These are phyloP conservation scores for Butyriboletus appendiculatus DNA, from an alignment of 1,284 basidiomycete genomes.

Conservation along the genomic window DNA sequence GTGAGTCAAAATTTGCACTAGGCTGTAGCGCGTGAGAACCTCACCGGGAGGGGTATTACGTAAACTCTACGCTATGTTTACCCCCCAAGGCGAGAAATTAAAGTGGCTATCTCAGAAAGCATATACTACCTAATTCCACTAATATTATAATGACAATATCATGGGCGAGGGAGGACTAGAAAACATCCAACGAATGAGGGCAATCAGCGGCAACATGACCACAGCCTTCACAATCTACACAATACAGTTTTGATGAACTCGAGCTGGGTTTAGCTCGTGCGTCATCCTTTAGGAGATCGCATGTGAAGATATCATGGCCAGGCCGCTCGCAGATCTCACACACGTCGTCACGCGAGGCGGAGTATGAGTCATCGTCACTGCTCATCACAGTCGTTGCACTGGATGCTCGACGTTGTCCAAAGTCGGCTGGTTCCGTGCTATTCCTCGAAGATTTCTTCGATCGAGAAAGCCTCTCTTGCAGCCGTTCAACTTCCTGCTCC, in stretches of 20 bases:
- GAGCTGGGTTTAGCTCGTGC: constrained; percentile 8
- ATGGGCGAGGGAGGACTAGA: constrained; percentile 41
- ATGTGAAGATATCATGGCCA: constrained; percentile 83
- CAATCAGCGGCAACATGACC: constrained; percentile 73
- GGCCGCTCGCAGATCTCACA: constrained; percentile 85
- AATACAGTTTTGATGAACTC: constrained; percentile 48
- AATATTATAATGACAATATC: constrained; percentile 6
- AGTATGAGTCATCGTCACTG: constrained; percentile 20
- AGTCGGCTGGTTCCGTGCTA: constrained; percentile 41
- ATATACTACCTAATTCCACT: constrained; percentile 23
- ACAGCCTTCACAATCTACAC: constrained; percentile 75
- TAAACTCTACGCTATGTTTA: constrained; percentile 9
- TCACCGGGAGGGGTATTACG: constrained; percentile 12
- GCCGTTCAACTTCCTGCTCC: constrained; percentile 78
- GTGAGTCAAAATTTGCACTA: constrained; percentile 20
- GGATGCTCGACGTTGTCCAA: constrained; percentile 29
- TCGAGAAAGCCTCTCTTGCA: constrained; percentile 67
- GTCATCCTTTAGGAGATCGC: constrained; percentile 59
- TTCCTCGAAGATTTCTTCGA: constrained; percentile 59
- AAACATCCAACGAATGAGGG: constrained; percentile 80
- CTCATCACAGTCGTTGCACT: constrained; percentile 27
- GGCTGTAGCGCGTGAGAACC: constrained; percentile 15
- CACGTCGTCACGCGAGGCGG: constrained; percentile 40
- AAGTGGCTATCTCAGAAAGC: constrained; percentile 8
- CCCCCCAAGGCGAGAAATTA: background rate